Base-by-base conservation (phyloP, 129 eudicot genomes). In the Tagetes erecta region DNA sequence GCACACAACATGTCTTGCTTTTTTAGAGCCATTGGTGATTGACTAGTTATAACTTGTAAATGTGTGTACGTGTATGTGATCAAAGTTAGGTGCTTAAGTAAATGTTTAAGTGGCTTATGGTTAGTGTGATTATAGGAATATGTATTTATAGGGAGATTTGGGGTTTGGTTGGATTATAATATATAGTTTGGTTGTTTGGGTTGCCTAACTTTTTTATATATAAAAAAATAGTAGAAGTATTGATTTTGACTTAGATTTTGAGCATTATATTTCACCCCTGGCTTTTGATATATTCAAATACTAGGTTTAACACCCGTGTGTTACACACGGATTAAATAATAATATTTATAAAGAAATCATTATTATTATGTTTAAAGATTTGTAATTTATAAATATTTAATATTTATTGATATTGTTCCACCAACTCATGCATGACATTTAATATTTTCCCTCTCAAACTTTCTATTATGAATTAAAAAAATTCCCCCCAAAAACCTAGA, bases 11-110 rank as follows among this genome's bases (percentile, higher is more conserved):
- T 50, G 27, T 55, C 12, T 40, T 70, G 44, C 6, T 34, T 33
- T 41, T 76, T 78, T n/a, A 50, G 40, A 70, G 82, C 91, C 92
- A 87, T 87, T 70, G 56, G 53, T 20, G 27, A 20, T 20, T 20
- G 27, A 20, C 2, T 64, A 51, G 53, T n/a, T 53, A 41, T 20
- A 20, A 20, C 27, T 20, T 20, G 62, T 55, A 34, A 27, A 36
- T n/a, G 35, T 60, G 41, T 39, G 49, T 59, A 34, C 70, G 70
- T 71, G 8, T 60, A 31, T 72, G 53, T 64, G 68, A 47, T 47
- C 4, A 9, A 37, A 20, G 63, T 5, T 2, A 9, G 1, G 67
- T 81, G 41, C 3, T 71, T 67, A 38, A 20, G 0, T 20, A 20
- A 20, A 20, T 20, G 27, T 20, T 20, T 20, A 20, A 20, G 9